Conservation (phyloP, 768 basidiomycete genomes). For the Suillus plorans region DNA sequence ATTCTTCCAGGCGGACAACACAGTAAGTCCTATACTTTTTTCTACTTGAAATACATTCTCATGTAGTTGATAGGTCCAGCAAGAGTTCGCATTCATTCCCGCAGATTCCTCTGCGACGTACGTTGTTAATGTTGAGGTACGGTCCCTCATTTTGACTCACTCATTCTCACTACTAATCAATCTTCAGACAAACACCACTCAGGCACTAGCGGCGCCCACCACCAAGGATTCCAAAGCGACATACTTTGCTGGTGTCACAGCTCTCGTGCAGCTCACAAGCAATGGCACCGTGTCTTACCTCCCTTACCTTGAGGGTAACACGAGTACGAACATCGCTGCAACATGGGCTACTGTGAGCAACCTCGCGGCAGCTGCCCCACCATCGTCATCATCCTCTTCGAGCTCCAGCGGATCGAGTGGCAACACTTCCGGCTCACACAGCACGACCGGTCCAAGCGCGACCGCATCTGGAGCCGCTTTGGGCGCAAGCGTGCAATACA, state of each 20-base stretch:
- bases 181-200: slow-evolving; percentile 60
- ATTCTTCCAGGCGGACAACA: slow-evolving; percentile 53
- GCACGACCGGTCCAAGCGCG: slow-evolving; percentile 13
- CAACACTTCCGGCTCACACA: slow-evolving; percentile 19
- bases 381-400: slow-evolving; percentile 20
- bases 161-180: neutral
- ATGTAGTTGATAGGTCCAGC: slow-evolving; percentile 48
- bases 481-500: neutral
- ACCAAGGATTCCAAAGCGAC: slow-evolving; percentile 57
- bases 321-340: slow-evolving; percentile 42
- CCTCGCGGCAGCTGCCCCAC: slow-evolving; percentile 45
- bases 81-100: slow-evolving; percentile 78
- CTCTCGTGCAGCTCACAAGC: slow-evolving; percentile 69
- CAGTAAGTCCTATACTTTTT: slow-evolving; percentile 37
- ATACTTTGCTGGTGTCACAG: slow-evolving; percentile 61
- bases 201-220: slow-evolving; percentile 56
- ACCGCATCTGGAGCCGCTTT: slow-evolving; percentile 7
- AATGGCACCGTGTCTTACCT: slow-evolving; percentile 61
- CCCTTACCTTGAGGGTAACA: slow-evolving; percentile 50
- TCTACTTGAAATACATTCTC: neutral
- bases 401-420: slow-evolving; percentile 13
- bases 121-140: slow-evolving; percentile 67
- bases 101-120: slow-evolving; percentile 72
- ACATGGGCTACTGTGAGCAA: slow-evolving; percentile 48
- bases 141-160: neutral